Evolutionary conservation across 2,329 filamentous ascomycete genomes (phyloP).

Genomic region (Alternaria brassicicola): DNA sequence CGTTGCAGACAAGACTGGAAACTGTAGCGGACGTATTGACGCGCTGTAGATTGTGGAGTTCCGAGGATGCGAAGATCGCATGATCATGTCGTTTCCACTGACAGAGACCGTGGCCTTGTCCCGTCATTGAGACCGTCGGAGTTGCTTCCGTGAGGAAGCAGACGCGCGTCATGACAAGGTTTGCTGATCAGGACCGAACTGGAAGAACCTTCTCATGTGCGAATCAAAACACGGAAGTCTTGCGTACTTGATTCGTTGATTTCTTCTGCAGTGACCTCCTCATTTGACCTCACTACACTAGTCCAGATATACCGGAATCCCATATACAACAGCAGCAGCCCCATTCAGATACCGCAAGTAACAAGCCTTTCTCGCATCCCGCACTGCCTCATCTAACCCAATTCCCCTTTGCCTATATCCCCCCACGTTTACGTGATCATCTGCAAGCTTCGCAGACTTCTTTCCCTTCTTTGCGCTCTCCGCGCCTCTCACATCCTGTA

Average conservation of each 20-base stretch:
- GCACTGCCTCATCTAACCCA: conserved; percentile 79
- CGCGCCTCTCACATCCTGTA: conserved; percentile 30
- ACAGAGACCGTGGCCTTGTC: conserved; percentile 3
- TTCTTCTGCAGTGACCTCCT: neutral
- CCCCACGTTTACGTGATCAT: conserved; percentile 30
- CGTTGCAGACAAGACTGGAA: neutral
- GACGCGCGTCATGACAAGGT: conserved; percentile 2
- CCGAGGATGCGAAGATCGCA: conserved; percentile 4
- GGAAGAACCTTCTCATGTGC: neutral
- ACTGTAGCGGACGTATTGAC: neutral
- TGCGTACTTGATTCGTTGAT: neutral
- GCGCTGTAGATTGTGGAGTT: conserved; percentile 9
- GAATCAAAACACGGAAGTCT: neutral
- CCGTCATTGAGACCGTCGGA: conserved; percentile 5
- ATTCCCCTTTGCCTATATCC: conserved; percentile 35
- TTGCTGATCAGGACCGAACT: neutral
- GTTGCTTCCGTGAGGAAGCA: conserved; percentile 10
- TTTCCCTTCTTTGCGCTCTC: conserved; percentile 24
- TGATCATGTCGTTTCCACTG: neutral
- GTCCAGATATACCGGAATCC: conserved; percentile 83
- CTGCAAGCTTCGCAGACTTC: conserved; percentile 37
- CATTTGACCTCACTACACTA: conserved; percentile 16
- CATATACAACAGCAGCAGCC: conserved; percentile 91
- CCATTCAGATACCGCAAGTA: conserved; percentile 90
- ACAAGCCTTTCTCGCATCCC: conserved; percentile 76